Conservation (phyloP, 768 basidiomycete species). For the Hygrocybe punicea region DNA sequence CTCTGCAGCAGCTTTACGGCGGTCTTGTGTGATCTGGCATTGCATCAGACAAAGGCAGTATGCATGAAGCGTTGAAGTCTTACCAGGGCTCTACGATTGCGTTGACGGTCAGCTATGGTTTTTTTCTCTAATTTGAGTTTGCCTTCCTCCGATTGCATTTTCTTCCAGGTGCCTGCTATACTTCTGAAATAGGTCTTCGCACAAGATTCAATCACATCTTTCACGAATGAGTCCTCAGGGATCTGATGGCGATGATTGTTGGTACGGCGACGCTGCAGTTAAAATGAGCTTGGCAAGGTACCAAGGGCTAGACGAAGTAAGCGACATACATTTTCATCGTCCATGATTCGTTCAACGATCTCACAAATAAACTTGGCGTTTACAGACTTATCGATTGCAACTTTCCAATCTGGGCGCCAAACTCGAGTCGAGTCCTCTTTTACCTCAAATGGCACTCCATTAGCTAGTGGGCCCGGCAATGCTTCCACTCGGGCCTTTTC, state of each 20-base stretch:
- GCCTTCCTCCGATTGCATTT: background rate
- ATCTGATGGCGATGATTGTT: background rate
- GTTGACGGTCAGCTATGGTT: background rate
- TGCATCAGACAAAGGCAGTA: background rate
- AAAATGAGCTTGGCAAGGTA: background rate
- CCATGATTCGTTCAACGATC: background rate
- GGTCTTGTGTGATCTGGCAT: background rate
- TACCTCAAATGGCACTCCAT: no score
- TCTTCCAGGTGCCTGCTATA: background rate
- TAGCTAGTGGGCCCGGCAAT: no score
- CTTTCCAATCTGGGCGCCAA: background rate
- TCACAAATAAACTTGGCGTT: background rate
- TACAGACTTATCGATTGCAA: background rate
- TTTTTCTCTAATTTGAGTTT: background rate
- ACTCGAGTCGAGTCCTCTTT: background rate
- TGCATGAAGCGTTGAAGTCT: background rate
- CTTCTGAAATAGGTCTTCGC: background rate
- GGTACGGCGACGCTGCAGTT: background rate
- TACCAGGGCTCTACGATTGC: background rate
- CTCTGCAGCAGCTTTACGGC: background rate
- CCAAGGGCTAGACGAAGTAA: background rate
- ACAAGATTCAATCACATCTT: background rate
- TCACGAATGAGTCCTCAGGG: background rate
- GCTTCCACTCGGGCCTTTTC: no score
- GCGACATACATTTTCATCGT: background rate